Conservation (phyloP, 2,329 filamentous ascomycete species). For the Cordyceps tenuipes region DNA sequence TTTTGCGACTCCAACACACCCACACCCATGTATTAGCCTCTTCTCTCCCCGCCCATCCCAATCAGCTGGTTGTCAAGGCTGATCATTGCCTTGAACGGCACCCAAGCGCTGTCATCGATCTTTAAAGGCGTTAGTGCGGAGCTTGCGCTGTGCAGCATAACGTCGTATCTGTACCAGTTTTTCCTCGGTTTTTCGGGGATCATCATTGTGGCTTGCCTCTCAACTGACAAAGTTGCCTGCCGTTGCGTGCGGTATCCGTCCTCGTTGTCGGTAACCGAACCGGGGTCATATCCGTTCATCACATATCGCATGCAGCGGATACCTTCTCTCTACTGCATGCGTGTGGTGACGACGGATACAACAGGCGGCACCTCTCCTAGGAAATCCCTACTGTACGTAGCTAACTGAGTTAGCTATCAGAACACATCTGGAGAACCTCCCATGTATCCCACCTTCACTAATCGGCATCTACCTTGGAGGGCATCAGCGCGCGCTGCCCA, state of each 20-base stretch:
- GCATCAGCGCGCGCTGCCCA: not conserved
- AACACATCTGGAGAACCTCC: not conserved
- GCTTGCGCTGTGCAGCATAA: not conserved
- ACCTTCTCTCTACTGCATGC: not conserved
- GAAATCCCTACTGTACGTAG: no score
- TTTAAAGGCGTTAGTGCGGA: not conserved
- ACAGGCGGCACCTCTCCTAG: not conserved
- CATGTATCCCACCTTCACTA: not conserved
- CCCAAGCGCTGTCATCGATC: not conserved
- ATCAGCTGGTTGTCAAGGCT: not conserved
- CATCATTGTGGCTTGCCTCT: not conserved
- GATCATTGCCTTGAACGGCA: not conserved
- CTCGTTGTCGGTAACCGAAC: not conserved
- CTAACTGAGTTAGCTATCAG: no score
- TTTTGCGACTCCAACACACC: not conserved
- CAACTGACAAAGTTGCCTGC: not conserved
- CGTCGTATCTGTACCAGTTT: no score
- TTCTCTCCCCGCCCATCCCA: not conserved
- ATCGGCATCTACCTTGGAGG: not conserved
- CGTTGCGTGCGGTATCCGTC: not conserved
- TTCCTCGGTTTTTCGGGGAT: slow-evolving; percentile 3
- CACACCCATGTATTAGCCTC: not conserved
- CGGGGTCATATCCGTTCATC: not conserved
- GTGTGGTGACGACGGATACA: not conserved
- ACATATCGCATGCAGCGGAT: slow-evolving; percentile 2